Conservation (phyloP, 108 stramenopile species). For the Cyclostephanos invisitatus region DNA sequence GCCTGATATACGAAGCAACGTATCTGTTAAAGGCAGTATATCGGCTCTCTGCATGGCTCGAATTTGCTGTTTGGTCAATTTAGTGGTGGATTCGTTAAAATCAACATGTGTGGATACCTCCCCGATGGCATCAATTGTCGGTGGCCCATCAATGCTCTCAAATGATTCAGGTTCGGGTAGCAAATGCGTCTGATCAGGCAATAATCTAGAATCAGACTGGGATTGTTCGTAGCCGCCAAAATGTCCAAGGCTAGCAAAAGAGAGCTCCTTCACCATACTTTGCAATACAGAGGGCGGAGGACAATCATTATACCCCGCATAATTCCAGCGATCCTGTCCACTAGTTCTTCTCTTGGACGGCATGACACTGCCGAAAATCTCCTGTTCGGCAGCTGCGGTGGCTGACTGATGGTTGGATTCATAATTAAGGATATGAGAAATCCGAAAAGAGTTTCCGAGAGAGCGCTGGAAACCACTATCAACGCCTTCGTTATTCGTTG, state of each 20-base stretch:
- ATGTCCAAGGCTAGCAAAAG: slow-evolving; percentile 18
- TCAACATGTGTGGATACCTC: not conserved
- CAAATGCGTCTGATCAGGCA: not conserved
- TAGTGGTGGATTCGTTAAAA: not conserved
- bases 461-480: not conserved
- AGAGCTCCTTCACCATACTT: slow-evolving; percentile 29
- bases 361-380: slow-evolving; percentile 36
- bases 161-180: slow-evolving; percentile 4
- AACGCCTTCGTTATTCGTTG: not conserved
- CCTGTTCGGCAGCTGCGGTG: slow-evolving; percentile 29
- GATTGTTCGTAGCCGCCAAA: slow-evolving; percentile 2
- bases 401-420: slow-evolving; percentile 18
- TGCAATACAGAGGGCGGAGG: slow-evolving; percentile 7
- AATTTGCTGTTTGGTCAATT: slow-evolving; percentile 25
- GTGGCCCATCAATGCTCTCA: slow-evolving; percentile 7
- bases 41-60: slow-evolving; percentile 29
- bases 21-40: slow-evolving; percentile 39
- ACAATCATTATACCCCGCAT: slow-evolving; percentile 15
- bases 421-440: slow-evolving; percentile 34
- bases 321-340: slow-evolving; percentile 17
- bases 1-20: slow-evolving; percentile 32
- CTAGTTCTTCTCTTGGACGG: slow-evolving; percentile 8
- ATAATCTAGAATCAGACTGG: not conserved
- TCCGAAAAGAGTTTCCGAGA: slow-evolving; percentile 1
- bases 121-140: not conserved